A percentile compares a stretch with the other conserved stretches of the same genome.
phyloP scores from a whole-genome alignment of 2,329 filamentous ascomycete genomes.

The Diaporthe velutina region DNA sequence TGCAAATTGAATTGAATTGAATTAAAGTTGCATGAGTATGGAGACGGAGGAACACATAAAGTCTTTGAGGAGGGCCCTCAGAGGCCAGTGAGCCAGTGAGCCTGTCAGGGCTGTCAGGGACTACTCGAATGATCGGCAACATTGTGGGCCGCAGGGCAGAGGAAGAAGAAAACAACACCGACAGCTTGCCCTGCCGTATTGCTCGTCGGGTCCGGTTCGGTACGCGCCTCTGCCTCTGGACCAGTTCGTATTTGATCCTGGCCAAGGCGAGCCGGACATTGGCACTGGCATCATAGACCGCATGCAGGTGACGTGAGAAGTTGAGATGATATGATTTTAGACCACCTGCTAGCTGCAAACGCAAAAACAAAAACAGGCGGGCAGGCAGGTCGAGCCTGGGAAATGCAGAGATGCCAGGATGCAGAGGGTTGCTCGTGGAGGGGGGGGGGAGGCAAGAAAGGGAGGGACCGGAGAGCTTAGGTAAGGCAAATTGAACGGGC shows the following conservation, averaged over 20 bases:
- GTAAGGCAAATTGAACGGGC: background rate
- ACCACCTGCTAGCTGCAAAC: background rate
- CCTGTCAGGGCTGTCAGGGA: constrained; percentile 1
- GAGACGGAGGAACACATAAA: background rate
- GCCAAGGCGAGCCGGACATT: constrained; percentile 22
- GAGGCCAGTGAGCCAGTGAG: too few species aligned
- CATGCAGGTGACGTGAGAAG: constrained; percentile 26
- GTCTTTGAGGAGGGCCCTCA: background rate
- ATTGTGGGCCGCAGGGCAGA: constrained; percentile 6
- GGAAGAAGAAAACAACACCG: background rate
- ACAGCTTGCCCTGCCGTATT: background rate
- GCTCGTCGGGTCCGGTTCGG: background rate
- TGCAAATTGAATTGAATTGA: constrained; percentile 12
- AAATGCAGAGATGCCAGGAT: background rate
- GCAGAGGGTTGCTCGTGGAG: background rate
- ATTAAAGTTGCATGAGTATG: constrained; percentile 36
- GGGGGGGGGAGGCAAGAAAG: background rate
- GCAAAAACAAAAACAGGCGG: background rate
- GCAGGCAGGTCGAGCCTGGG: background rate
- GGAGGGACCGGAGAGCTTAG: background rate
- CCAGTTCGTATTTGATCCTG: constrained; percentile 1
- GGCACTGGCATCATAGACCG: constrained; percentile 15
- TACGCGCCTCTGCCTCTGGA: background rate
- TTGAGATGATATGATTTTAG: background rate
- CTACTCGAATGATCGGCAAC: background rate